These are phyloP conservation scores for Anastatica hierochuntica DNA, from an alignment of 345 rosid genomes.

Conservation along the genomic window DNA sequence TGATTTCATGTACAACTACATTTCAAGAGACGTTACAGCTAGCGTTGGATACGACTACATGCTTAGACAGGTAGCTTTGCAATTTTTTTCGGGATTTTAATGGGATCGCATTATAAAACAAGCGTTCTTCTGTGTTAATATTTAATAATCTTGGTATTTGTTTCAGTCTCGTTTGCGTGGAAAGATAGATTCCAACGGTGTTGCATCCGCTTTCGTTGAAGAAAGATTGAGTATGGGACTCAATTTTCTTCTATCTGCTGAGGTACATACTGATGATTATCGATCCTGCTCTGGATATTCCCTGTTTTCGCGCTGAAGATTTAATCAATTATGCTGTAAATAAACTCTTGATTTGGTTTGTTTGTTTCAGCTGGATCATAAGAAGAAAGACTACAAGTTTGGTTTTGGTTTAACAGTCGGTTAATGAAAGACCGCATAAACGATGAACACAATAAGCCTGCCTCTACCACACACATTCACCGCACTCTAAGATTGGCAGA, in stretches of 20 bases:
- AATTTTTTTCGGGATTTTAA: not conserved
- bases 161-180: slow-evolving; percentile 66
- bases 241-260: slow-evolving; percentile 63
- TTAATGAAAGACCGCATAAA: slow-evolving; percentile 14
- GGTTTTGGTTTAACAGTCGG: slow-evolving; percentile 93
- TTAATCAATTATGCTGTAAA: not conserved
- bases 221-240: slow-evolving; percentile 71
- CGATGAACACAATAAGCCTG: slow-evolving; percentile 14
- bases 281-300: not conserved
- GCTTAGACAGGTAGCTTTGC: slow-evolving; percentile 57
- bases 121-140: too few species aligned
- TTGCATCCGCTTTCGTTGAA: slow-evolving; percentile 55
- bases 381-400: slow-evolving; percentile 88
- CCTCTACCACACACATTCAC: slow-evolving; percentile 12
- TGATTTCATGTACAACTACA: slow-evolving; percentile 64
- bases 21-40: slow-evolving; percentile 63
- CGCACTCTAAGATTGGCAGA: slow-evolving; percentile 1
- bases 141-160: not conserved
- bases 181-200: slow-evolving; percentile 82
- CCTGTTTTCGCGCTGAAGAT: not conserved
- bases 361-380: slow-evolving; percentile 64
- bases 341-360: not conserved
- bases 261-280: slow-evolving; percentile 52
- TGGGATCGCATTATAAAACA: not conserved
- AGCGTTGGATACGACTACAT: slow-evolving; percentile 87